Percentiles rank a stretch among this genome's conserved stretches.
Evolutionary conservation across 768 basidiomycete species (phyloP).

Genomic region (Mycena haematopus): DNA sequence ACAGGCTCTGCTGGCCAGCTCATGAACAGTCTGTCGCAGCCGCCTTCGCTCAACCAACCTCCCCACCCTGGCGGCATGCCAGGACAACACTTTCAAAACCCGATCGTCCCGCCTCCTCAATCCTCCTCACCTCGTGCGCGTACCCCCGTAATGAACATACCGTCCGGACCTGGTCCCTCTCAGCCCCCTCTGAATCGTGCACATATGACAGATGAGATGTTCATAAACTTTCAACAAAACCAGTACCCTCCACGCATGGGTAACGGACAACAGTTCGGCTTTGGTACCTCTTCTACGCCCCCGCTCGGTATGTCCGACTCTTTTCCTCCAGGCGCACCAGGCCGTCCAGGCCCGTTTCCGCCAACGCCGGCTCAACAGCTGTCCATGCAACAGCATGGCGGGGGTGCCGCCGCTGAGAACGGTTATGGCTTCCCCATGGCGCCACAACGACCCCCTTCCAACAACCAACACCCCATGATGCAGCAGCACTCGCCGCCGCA

Average conservation of each 20-base stretch:
- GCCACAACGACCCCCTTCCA: conserved; percentile 43
- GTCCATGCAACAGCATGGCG: conserved; percentile 62
- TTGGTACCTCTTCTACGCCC: conserved; percentile 54
- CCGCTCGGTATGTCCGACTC: conserved; percentile 55
- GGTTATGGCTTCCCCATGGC: conserved; percentile 37
- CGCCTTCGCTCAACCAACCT: conserved; percentile 38
- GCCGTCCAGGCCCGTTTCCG: conserved; percentile 48
- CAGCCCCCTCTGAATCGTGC: conserved; percentile 48
- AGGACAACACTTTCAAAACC: conserved; percentile 43
- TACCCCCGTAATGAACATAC: conserved; percentile 47
- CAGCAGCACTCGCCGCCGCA: conserved; percentile 36
- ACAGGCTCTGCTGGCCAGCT: conserved; percentile 51
- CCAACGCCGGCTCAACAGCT: conserved; percentile 70
- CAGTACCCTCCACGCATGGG: conserved; percentile 44
- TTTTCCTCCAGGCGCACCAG: conserved; percentile 45
- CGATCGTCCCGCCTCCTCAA: conserved; percentile 44
- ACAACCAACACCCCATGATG: conserved; percentile 22
- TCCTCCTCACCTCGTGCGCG: conserved; percentile 50
- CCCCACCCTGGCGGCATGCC: conserved; percentile 44
- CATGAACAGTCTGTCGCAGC: conserved; percentile 54
- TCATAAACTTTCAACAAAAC: conserved; percentile 47
- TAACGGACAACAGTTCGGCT: conserved; percentile 47
- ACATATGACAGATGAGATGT: conserved; percentile 55
- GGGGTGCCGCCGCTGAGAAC: conserved; percentile 38
- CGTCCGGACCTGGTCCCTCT: conserved; percentile 44